A percentile compares a stretch with the other conserved stretches of the same genome.
Conservation (phyloP, 495 filamentous ascomycete species). For the Penicillium soppii region DNA sequence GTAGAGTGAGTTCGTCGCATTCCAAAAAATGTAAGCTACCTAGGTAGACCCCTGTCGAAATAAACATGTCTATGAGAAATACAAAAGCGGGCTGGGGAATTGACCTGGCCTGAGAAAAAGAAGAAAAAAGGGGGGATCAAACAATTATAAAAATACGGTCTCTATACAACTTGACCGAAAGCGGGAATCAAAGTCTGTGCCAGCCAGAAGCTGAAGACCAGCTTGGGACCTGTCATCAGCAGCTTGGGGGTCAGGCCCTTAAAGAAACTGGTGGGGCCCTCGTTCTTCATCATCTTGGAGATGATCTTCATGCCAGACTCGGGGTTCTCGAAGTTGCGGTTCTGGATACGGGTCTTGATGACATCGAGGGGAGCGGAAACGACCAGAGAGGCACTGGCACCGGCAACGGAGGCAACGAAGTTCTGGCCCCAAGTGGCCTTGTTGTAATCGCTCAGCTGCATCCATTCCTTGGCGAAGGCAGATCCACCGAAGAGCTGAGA, state of each 20-base stretch:
- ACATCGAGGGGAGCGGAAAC: constrained; percentile 96
- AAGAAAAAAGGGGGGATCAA: constrained; percentile 1
- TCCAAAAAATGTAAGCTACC: not conserved
- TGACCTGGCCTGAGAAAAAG: not conserved
- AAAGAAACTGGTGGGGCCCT: constrained; percentile 87
- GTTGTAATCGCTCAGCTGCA: constrained; percentile 92
- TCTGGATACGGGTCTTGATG: constrained; percentile 99
- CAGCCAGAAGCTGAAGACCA: constrained; percentile 99
- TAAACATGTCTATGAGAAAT: constrained; percentile 17
- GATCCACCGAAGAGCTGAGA: constrained; percentile 93
- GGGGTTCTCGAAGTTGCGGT: constrained; percentile 97
- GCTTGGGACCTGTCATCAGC: constrained; percentile 96
- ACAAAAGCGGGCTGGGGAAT: constrained; percentile 7
- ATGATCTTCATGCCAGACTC: constrained; percentile 90
- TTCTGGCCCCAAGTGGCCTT: constrained; percentile 92
- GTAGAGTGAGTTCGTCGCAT: constrained; percentile 11
- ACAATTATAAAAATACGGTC: constrained; percentile 3
- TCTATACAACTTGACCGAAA: constrained; percentile 60
- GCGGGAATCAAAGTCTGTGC: constrained; percentile 87
- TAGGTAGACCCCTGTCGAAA: constrained; percentile 4
- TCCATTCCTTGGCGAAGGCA: constrained; percentile 96
- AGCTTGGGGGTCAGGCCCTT: constrained; percentile 97
- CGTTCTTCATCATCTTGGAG: constrained; percentile 85
- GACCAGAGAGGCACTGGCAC: constrained; percentile 86
- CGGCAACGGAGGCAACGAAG: constrained; percentile 93